These are phyloP conservation scores for Populus trichocarpa DNA, from an alignment of 441 rosid species.

Conservation along the genomic window DNA sequence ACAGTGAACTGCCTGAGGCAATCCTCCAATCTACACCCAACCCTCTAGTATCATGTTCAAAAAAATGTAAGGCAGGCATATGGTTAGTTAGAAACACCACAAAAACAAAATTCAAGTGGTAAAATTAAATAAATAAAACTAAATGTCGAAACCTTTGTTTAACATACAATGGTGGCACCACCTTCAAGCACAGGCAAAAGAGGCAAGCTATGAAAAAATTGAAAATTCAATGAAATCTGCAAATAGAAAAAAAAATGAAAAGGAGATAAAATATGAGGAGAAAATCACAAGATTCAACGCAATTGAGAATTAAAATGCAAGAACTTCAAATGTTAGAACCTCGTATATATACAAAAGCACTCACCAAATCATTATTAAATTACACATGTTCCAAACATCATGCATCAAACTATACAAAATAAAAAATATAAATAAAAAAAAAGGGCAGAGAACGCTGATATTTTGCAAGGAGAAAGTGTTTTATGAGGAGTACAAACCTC, in stretches of 20 bases:
- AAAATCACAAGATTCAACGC: neutral
- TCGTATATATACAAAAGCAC: neutral
- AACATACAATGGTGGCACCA: slow-evolving; percentile 72
- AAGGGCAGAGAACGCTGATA: neutral
- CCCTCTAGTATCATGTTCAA: slow-evolving; percentile 37
- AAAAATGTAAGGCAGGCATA: slow-evolving; percentile 8
- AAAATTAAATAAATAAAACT: slow-evolving; percentile 8
- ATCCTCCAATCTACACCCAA: slow-evolving; percentile 59
- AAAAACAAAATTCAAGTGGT: slow-evolving; percentile 4
- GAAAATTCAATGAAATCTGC: slow-evolving; percentile 84
- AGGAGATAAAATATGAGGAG: neutral
- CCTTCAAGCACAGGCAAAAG: slow-evolving; percentile 51
- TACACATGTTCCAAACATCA: neutral
- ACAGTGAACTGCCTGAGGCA: slow-evolving; percentile 64
- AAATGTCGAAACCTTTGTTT: slow-evolving; percentile 37
- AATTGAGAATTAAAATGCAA: neutral
- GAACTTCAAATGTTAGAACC: neutral
- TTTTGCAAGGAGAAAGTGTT: slow-evolving; percentile 13
- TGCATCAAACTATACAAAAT: neutral
- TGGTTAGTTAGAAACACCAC: neutral
- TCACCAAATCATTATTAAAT: neutral
- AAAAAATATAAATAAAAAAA: neutral
- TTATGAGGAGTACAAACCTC: slow-evolving; percentile 48
- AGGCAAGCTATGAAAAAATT: slow-evolving; percentile 78
- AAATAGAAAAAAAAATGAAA: slow-evolving; percentile 13